Conservation (phyloP, 306 rosid genomes). For the Vicia faba region DNA sequence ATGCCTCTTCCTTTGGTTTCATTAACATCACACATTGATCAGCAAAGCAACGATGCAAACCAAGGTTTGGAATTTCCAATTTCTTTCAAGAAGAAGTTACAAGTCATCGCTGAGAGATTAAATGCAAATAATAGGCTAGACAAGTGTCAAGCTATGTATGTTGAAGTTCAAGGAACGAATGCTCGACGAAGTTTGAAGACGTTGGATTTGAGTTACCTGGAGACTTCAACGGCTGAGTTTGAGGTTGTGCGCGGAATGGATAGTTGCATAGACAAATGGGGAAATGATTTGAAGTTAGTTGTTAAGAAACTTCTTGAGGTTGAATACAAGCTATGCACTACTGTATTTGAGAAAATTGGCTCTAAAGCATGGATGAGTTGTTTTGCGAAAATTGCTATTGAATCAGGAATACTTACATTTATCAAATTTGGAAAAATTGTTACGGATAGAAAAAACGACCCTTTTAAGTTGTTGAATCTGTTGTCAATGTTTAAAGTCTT, state of each 20-base stretch:
- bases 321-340: slow-evolving; percentile 55
- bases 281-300: slow-evolving; percentile 58
- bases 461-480: slow-evolving; percentile 74
- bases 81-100: slow-evolving; percentile 51
- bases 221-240: slow-evolving; percentile 38
- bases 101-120: slow-evolving; percentile 56
- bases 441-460: slow-evolving; percentile 57
- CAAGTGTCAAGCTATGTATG: slow-evolving; percentile 53
- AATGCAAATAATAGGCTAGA: slow-evolving; percentile 54
- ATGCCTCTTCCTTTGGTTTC: slow-evolving; percentile 49
- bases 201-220: slow-evolving; percentile 72
- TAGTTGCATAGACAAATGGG: slow-evolving; percentile 65
- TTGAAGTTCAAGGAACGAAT: slow-evolving; percentile 58
- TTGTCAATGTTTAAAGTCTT: slow-evolving; percentile 66
- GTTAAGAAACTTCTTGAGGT: slow-evolving; percentile 54
- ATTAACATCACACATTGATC: slow-evolving; percentile 33
- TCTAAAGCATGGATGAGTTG: slow-evolving; percentile 48
- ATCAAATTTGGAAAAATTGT: slow-evolving; percentile 67
- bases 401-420: slow-evolving; percentile 64
- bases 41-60: slow-evolving; percentile 28
- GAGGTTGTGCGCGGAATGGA: slow-evolving; percentile 39
- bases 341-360: slow-evolving; percentile 55
- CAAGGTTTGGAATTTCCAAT: slow-evolving; percentile 47
- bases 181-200: slow-evolving; percentile 58
- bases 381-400: slow-evolving; percentile 59